Evolutionary conservation across 371 early-diverging fungal genomes (phyloP).

Genomic region (Lichtheimia ornata): DNA sequence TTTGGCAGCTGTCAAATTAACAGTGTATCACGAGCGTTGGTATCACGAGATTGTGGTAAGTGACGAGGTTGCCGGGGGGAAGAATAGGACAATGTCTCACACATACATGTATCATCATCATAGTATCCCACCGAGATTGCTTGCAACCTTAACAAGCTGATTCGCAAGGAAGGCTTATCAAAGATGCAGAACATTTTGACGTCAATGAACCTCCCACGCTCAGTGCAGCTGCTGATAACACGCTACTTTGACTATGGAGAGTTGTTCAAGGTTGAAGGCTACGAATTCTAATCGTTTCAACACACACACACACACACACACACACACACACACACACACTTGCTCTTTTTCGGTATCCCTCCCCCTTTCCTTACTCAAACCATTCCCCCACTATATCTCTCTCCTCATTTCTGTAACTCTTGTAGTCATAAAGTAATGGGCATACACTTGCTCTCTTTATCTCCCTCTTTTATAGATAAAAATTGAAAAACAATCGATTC

Average conservation of each 20-base stretch:
- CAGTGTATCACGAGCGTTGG: conserved; percentile 78
- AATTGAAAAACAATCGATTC: not conserved
- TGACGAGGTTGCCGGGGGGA: not conserved
- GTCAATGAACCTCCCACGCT: conserved; percentile 82
- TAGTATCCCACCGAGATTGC: conserved; percentile 90
- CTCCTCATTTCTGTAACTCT: not conserved
- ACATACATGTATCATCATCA: not conserved
- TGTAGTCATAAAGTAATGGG: conserved; percentile 1
- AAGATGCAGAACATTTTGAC: conserved; percentile 90
- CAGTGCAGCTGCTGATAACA: conserved; percentile 77
- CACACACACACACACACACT: no score
- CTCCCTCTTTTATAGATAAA: not conserved
- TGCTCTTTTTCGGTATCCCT: not conserved
- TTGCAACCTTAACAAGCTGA: conserved; percentile 76
- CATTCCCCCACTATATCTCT: not conserved
- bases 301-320: no score
- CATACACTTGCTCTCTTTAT: not conserved
- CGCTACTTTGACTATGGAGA: conserved; percentile 82
- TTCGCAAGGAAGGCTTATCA: conserved; percentile 82
- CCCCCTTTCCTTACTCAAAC: not conserved
- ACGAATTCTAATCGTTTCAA: conserved; percentile 51
- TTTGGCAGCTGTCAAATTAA: conserved; percentile 78
- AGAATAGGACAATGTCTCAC: no score
- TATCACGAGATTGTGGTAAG: conserved; percentile 86
- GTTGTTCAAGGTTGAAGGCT: conserved; percentile 83